These are phyloP conservation scores for Amphichorda felina DNA, from an alignment of 2,329 filamentous ascomycete species.

Conservation along the genomic window DNA sequence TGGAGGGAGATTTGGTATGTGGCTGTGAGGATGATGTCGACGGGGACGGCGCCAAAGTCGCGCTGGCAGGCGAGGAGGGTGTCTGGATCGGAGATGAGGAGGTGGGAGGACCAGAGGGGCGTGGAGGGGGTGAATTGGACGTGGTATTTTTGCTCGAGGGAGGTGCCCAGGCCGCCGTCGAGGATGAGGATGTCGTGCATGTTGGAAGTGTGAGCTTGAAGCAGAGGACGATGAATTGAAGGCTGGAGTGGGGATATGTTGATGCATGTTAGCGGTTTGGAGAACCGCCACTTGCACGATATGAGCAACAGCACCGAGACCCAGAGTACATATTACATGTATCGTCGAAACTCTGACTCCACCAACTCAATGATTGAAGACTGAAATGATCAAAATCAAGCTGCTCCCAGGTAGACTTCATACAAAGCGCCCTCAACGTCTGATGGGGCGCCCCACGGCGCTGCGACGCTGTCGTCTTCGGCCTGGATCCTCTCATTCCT, in stretches of 20 bases:
- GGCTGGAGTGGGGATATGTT: neutral
- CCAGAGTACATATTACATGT: too few species aligned
- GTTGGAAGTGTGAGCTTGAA: too few species aligned
- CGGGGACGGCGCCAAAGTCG: slow-evolving; percentile 42
- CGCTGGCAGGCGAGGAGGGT: slow-evolving; percentile 42
- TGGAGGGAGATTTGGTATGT: slow-evolving; percentile 53
- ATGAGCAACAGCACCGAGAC: too few species aligned
- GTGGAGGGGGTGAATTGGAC: slow-evolving; percentile 37
- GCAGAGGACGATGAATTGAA: neutral
- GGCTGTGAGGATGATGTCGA: slow-evolving; percentile 53
- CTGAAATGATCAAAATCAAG: too few species aligned
- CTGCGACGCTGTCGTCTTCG: too few species aligned
- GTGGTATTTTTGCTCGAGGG: slow-evolving; percentile 45
- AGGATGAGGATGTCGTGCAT: slow-evolving; percentile 34
- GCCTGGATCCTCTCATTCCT: too few species aligned
- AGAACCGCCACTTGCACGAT: too few species aligned
- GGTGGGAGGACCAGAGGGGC: slow-evolving; percentile 57
- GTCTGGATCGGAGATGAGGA: slow-evolving; percentile 40
- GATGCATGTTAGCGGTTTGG: neutral
- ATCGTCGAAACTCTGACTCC: too few species aligned
- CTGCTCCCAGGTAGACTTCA: too few species aligned
- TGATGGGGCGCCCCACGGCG: too few species aligned
- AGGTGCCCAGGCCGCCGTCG: slow-evolving; percentile 57
- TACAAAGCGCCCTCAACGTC: too few species aligned
- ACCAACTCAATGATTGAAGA: too few species aligned